Evolutionary conservation across 2,329 filamentous ascomycete genomes (phyloP).

Genomic region (Pseudohalonectria lignicola): DNA sequence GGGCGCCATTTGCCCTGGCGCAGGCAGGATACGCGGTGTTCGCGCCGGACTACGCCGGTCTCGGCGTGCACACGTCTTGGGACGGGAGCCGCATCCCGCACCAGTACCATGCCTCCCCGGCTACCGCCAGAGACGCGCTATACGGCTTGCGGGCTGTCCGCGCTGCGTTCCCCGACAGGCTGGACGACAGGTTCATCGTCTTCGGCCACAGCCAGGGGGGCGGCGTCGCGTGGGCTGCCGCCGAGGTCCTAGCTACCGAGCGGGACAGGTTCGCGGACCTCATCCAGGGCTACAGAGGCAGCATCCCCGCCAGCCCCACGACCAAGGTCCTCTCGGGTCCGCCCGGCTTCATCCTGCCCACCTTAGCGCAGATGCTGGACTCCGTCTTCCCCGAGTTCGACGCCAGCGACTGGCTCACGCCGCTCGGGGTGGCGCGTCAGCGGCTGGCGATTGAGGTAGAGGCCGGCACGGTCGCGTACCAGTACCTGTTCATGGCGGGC

Average conservation of each 20-base stretch:
- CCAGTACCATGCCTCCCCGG: constrained; percentile 24
- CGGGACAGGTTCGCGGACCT: constrained; percentile 16
- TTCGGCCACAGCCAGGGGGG: constrained; percentile 20
- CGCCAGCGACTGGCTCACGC: constrained; percentile 15
- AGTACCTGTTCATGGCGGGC: constrained; percentile 4
- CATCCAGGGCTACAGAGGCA: constrained; percentile 22
- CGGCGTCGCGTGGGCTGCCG: constrained; percentile 26
- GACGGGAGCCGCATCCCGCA: constrained; percentile 23
- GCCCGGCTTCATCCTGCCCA: constrained; percentile 8
- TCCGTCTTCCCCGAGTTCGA: constrained; percentile 16
- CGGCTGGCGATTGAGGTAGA: constrained; percentile 7
- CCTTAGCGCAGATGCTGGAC: constrained; percentile 10
- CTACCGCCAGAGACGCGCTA: constrained; percentile 28
- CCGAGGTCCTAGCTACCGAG: constrained; percentile 12
- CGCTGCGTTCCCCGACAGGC: constrained; percentile 23
- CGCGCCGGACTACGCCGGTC: constrained; percentile 30
- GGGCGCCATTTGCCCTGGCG: constrained; percentile 25
- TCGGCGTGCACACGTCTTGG: constrained; percentile 23
- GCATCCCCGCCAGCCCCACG: constrained; percentile 18
- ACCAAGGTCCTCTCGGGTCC: constrained; percentile 11
- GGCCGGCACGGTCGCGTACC: constrained; percentile 2
- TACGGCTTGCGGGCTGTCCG: constrained; percentile 29
- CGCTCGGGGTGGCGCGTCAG: constrained; percentile 10
- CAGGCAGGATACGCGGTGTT: constrained; percentile 31
- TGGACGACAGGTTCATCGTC: constrained; percentile 6